Percentiles rank a stretch among this genome's conserved stretches.
phyloP scores from a whole-genome alignment of 208 protist species.

The Kentomonas sorsogonicus region DNA sequence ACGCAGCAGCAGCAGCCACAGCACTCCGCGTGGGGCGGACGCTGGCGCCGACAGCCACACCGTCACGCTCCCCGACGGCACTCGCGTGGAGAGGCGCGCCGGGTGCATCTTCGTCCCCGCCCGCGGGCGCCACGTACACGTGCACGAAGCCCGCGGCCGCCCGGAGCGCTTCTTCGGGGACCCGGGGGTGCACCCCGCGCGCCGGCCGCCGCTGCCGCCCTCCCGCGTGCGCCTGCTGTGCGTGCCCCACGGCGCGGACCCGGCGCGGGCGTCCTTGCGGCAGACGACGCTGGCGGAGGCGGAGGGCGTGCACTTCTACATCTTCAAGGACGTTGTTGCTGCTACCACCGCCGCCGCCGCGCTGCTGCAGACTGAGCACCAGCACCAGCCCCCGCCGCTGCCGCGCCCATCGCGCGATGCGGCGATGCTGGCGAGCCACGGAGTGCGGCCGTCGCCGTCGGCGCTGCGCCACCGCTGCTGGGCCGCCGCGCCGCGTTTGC shows the following conservation, averaged over 20 bases:
- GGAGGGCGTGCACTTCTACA: constrained; percentile 20
- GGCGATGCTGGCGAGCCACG: neutral
- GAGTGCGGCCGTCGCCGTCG: neutral
- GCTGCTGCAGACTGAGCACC: too few relatives aligned
- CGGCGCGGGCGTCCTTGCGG: neutral
- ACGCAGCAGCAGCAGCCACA: neutral
- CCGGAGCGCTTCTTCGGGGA: constrained; percentile 60
- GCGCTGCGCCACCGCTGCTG: neutral
- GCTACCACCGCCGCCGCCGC: too few relatives aligned
- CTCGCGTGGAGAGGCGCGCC: constrained; percentile 25
- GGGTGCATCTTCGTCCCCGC: constrained; percentile 57
- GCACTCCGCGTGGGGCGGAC: constrained; percentile 9
- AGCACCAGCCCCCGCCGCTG: neutral
- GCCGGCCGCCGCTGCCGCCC: constrained; percentile 26
- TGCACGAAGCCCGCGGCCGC: constrained; percentile 29
- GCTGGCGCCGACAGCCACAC: constrained; percentile 5
- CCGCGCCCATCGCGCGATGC: too few relatives aligned
- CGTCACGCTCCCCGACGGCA: constrained; percentile 25
- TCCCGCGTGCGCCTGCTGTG: constrained; percentile 28
- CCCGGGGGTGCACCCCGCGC: constrained; percentile 22
- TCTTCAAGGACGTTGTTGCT: constrained; percentile 29
- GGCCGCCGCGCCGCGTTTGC: neutral
- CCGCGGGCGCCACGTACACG: constrained; percentile 49
- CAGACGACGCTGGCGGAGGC: constrained; percentile 18
- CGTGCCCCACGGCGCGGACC: constrained; percentile 12